These are phyloP conservation scores for Trichoderma sp. DNA, from an alignment of 2,329 filamentous ascomycete genomes.

Conservation along the genomic window DNA sequence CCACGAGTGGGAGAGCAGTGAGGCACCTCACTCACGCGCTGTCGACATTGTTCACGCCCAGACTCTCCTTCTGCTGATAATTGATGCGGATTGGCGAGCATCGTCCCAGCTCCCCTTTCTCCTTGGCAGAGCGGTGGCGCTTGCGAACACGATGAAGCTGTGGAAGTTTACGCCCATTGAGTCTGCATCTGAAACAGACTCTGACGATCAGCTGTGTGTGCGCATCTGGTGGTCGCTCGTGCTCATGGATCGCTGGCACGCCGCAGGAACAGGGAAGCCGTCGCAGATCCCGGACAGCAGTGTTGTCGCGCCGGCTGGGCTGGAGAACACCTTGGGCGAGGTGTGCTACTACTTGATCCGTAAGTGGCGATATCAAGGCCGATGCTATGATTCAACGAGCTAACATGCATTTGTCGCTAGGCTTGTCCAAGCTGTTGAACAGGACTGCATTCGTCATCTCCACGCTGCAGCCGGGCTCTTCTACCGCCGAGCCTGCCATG, in stretches of 20 bases:
- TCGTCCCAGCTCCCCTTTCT: conserved; percentile 54
- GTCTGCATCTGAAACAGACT: conserved; percentile 56
- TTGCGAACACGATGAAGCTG: conserved; percentile 67
- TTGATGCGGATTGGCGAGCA: conserved; percentile 61
- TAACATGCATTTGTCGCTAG: conserved; percentile 40
- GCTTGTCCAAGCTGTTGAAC: conserved; percentile 59
- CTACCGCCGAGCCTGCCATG: conserved; percentile 41
- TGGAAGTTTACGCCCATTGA: conserved; percentile 49
- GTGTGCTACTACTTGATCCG: conserved; percentile 65
- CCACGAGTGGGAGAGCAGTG: conserved; percentile 54
- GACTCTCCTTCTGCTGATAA: conserved; percentile 65
- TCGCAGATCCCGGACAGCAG: conserved; percentile 64
- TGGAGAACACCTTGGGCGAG: conserved; percentile 64
- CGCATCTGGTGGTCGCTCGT: conserved; percentile 74
- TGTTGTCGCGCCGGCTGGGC: conserved; percentile 60
- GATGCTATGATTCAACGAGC: background rate
- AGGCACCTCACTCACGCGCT: conserved; percentile 43
- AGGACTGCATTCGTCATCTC: conserved; percentile 45
- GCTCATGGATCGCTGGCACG: conserved; percentile 73
- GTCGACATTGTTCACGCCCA: conserved; percentile 64
- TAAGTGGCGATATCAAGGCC: conserved; percentile 47
- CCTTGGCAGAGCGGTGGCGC: conserved; percentile 65
- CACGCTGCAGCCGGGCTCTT: conserved; percentile 41
- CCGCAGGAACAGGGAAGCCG: conserved; percentile 65
- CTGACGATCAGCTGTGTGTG: conserved; percentile 62